Base-by-base conservation (phyloP, 2,329 filamentous ascomycete genomes). In the Lasiodiplodia sp. region DNA sequence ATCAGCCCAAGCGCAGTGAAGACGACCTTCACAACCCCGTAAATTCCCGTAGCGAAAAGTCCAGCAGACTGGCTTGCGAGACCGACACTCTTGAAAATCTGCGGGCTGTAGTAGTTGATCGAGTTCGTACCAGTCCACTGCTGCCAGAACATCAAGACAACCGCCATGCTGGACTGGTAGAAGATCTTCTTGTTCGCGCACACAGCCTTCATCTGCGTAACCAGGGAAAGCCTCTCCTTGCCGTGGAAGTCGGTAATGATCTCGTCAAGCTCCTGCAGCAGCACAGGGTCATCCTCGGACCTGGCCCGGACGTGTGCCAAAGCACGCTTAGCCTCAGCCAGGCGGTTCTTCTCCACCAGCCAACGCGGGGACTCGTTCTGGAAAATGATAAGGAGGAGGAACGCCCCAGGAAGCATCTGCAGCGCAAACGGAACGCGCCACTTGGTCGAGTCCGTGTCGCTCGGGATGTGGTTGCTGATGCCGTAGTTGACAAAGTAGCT, bases 401-500 rank as follows among this genome's bases (percentile, higher is more conserved):
- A 71, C 0, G 79, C 80, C 18, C 84, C 85, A 0, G 85, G 85
- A 1, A 87, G 78, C 67, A 86, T 83, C 73, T 87, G 85, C 11
- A 87, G 76, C 1, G 82, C 84, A 25, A 87, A 84, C 0, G 85
- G 85, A 4, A 86, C 77, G 8, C 84, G 81, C 85, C 85, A 87
- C 74, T 86, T 85, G n/a, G 78, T 80, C 2, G 83, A 80, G 47
- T 80, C 79, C 10, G 57, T 65, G 2, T 51, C 21, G 4, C 79
- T 75, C 12, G 74, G 69, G n/a, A 76, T 78, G 65, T 86, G 81
- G 60, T 82, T 79, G 31, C 81, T 75, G 56, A 86, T 84, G 44
- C 84, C 84, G 70, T 85, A 86, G 73, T 86, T 84, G 66, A 86
- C 80, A 76, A 85, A 86, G 77, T 86, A 86, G 44, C 82, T 81